Conservation (phyloP, 176 grass and related monocot genomes). For the sorghum (Sorghum bicolor) region Sorghum_bicolor_NCBIv3 NC_012876.2:52722501-52723000, state of each 20-base stretch:
- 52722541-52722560: not conserved
- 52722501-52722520: not conserved
- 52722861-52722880: not conserved
- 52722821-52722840: not conserved
- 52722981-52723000: not conserved
- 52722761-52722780: not conserved
- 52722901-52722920: not conserved
- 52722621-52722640: not conserved
- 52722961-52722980: not conserved
- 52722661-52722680: not conserved
- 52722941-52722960: not conserved
- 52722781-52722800: not conserved
- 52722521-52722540: not conserved
- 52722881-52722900: not conserved
- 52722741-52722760: not conserved
- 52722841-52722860: not conserved
- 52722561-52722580: not conserved
- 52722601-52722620: not conserved
- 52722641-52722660: not conserved
- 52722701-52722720: not conserved
- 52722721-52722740: not conserved
- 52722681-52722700: not conserved
- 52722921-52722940: not conserved
- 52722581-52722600: not conserved
- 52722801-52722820: not conserved